These are phyloP conservation scores for Cyberlindnera veronae DNA, from an alignment of 805 yeast genomes.

Conservation along the genomic window DNA sequence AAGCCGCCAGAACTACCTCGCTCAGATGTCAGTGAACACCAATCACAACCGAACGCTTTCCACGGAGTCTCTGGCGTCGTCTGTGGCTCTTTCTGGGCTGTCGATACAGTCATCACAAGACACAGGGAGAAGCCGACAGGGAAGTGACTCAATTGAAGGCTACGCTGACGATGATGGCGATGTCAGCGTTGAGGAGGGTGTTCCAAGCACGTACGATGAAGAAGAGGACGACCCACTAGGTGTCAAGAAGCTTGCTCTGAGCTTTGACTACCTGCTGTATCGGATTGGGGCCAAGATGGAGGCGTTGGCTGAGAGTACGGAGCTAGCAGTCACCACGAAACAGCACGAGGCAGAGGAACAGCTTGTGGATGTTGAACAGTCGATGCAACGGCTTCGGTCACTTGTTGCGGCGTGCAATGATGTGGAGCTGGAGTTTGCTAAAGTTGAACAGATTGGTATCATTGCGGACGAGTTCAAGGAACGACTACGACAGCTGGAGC, in stretches of 20 bases:
- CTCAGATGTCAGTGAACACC: too few relatives aligned
- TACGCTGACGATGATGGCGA: constrained; percentile 1
- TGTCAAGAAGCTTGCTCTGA: constrained; percentile 54
- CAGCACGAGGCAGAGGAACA: constrained; percentile 20
- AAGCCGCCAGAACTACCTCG: too few relatives aligned
- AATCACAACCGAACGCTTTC: constrained; percentile 4
- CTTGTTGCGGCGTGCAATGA: constrained; percentile 44
- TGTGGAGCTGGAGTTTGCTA: constrained; percentile 47
- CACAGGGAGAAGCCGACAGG: not conserved
- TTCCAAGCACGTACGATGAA: constrained; percentile 15
- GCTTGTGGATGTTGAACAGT: constrained; percentile 34
- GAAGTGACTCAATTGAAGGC: not conserved
- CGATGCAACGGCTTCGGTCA: constrained; percentile 38
- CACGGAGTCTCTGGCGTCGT: constrained; percentile 4
- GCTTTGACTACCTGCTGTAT: constrained; percentile 62
- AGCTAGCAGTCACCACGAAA: constrained; percentile 25
- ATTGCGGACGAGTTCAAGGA: constrained; percentile 40
- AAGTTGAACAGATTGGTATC: constrained; percentile 43
- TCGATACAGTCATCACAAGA: constrained; percentile 1
- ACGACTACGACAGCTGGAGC: constrained; percentile 36
- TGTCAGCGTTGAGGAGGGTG: constrained; percentile 2
- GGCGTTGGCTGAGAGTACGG: constrained; percentile 43
- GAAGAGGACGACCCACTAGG: constrained; percentile 58
- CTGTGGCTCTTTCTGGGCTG: not conserved
- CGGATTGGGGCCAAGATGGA: constrained; percentile 56